Evolutionary conservation across 805 yeast species (phyloP).

Genomic region (Wickerhamiella alocasiicola): DNA sequence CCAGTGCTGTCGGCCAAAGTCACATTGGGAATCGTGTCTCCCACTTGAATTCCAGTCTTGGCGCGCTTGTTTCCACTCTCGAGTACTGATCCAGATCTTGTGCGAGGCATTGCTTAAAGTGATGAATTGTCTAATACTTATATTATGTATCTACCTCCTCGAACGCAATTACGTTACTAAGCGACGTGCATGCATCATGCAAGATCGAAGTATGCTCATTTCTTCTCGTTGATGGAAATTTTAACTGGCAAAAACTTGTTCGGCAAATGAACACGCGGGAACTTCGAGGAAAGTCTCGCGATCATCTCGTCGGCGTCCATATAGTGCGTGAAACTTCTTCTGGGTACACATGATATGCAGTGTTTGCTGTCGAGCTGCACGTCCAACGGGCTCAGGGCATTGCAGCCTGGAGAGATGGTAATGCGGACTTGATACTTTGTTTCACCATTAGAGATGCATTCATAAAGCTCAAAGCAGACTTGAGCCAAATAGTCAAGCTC

Average conservation of each 20-base stretch:
- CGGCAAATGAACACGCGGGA: conserved; percentile 79
- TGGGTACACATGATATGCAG: conserved; percentile 90
- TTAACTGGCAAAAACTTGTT: conserved; percentile 41
- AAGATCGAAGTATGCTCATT: neutral
- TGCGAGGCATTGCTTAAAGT: conserved; percentile 6
- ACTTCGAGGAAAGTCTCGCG: conserved; percentile 67
- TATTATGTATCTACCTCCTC: neutral
- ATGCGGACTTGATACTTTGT: conserved; percentile 83
- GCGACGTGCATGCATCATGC: neutral
- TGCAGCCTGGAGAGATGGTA: conserved; percentile 95
- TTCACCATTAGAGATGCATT: conserved; percentile 52
- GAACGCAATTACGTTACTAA: neutral
- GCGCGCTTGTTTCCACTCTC: conserved; percentile 2
- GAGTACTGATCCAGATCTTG: neutral
- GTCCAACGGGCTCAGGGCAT: conserved; percentile 93
- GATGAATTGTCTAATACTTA: neutral
- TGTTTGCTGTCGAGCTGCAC: conserved; percentile 93
- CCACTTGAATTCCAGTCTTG: conserved; percentile 30
- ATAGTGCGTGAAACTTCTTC: conserved; percentile 81
- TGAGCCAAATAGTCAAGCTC: conserved; percentile 93
- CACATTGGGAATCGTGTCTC: conserved; percentile 56
- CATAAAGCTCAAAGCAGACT: conserved; percentile 85
- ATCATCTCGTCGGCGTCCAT: conserved; percentile 81
- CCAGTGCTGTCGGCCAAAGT: conserved; percentile 57
- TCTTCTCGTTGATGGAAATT: conserved; percentile 15